Evolutionary conservation across 768 basidiomycete species (phyloP).

Genomic region (Tylopilus rubrobrunneus): DNA sequence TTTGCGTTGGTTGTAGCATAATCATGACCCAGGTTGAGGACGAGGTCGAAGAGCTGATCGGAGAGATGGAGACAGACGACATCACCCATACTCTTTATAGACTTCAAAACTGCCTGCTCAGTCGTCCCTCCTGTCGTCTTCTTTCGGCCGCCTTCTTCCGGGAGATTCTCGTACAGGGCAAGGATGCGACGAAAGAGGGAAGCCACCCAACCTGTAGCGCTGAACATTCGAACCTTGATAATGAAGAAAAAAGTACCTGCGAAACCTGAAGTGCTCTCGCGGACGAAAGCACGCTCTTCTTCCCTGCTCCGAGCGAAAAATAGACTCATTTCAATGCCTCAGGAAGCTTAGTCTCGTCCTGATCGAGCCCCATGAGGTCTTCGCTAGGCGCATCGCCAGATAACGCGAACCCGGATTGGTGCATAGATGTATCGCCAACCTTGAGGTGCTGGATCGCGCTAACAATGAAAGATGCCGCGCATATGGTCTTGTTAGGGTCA

Average conservation of each 20-base stretch:
- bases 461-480: constrained; percentile 75
- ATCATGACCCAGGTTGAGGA: constrained; percentile 78
- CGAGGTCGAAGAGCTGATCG: constrained; percentile 72
- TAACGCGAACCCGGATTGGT: constrained; percentile 52
- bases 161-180: constrained; percentile 85
- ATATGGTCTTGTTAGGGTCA: constrained; percentile 76
- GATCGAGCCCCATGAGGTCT: constrained; percentile 52
- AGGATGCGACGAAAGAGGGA: constrained; percentile 75
- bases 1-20: constrained; percentile 89
- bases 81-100: constrained; percentile 77
- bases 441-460: constrained; percentile 72
- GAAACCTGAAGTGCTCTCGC: constrained; percentile 76
- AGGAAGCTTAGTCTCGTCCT: constrained; percentile 44
- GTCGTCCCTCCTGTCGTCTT: constrained; percentile 82
- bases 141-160: constrained; percentile 89
- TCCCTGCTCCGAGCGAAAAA: constrained; percentile 43
- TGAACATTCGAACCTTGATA: constrained; percentile 1
- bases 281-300: constrained; percentile 68
- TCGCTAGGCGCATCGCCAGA: constrained; percentile 52
- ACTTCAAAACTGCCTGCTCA: constrained; percentile 71
- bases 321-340: constrained; percentile 39
- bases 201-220: constrained; percentile 66
- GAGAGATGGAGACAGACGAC: constrained; percentile 70
- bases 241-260: constrained; percentile 47
- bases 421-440: constrained; percentile 69